Evolutionary conservation across 345 rosid genomes (phyloP).

Genomic region (Citrus hindsii): DNA sequence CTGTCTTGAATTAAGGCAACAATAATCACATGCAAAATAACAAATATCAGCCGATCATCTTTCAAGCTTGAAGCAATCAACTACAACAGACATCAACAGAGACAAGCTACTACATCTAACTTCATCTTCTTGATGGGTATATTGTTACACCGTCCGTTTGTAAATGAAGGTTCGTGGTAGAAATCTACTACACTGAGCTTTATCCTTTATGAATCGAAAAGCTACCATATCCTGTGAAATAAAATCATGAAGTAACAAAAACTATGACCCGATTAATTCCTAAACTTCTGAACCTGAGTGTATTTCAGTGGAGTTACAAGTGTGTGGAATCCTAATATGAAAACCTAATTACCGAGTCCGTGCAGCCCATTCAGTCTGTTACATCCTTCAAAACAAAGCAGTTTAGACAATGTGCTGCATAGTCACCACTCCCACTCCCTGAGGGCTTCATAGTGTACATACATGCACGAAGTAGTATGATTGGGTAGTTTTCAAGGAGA

Average conservation of each 20-base stretch:
- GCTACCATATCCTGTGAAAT: slow-evolving; percentile 14
- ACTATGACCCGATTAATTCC: slow-evolving; percentile 21
- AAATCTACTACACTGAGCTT: slow-evolving; percentile 2
- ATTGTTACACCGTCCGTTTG: slow-evolving; percentile 15
- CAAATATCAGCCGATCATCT: not conserved
- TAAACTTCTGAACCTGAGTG: slow-evolving; percentile 24
- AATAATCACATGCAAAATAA: not conserved
- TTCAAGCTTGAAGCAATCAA: not conserved
- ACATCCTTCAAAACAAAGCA: slow-evolving; percentile 18
- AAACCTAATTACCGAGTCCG: slow-evolving; percentile 18
- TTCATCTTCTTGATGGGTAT: slow-evolving; percentile 1
- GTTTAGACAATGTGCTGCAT: slow-evolving; percentile 3
- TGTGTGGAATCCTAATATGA: slow-evolving; percentile 24
- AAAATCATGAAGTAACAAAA: slow-evolving; percentile 10
- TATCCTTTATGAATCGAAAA: slow-evolving; percentile 15
- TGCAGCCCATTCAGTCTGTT: slow-evolving; percentile 12
- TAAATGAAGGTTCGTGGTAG: not conserved
- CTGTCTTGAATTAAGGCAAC: not conserved
- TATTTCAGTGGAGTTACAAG: slow-evolving; percentile 31
- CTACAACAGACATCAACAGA: not conserved
- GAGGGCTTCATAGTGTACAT: slow-evolving; percentile 26
- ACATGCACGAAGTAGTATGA: slow-evolving; percentile 20
- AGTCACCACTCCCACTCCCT: not conserved
- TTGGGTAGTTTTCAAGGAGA: slow-evolving; percentile 8
- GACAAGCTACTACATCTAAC: not conserved